Evolutionary conservation across 768 basidiomycete species (phyloP).

Genomic region (Fistulinella prunicolor): DNA sequence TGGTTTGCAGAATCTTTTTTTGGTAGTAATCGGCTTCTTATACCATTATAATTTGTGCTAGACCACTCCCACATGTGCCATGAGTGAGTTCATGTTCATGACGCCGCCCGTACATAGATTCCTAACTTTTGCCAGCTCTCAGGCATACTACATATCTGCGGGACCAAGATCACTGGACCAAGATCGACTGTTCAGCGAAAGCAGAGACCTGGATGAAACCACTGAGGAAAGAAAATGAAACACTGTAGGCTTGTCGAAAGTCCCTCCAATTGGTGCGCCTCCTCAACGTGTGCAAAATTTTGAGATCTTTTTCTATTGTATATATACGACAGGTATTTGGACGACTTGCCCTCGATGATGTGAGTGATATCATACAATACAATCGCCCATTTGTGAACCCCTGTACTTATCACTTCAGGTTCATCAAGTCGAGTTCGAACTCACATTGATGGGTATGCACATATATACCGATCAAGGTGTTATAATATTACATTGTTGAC

Average conservation of each 20-base stretch:
- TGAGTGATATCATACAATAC: slow-evolving; percentile 21
- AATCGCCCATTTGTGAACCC: neutral
- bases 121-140: slow-evolving; percentile 37
- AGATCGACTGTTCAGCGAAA: slow-evolving; percentile 59
- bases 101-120: neutral
- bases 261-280: slow-evolving; percentile 63
- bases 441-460: slow-evolving; percentile 72
- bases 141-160: slow-evolving; percentile 69
- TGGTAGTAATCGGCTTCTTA: slow-evolving; percentile 4
- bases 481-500: neutral
- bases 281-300: too few relatives aligned
- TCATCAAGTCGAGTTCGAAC: slow-evolving; percentile 63
- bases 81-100: slow-evolving; percentile 34
- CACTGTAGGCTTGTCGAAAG: slow-evolving; percentile 62
- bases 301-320: neutral
- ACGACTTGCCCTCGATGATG: slow-evolving; percentile 77
- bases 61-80: slow-evolving; percentile 61
- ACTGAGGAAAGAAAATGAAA: slow-evolving; percentile 57
- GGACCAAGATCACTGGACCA: slow-evolving; percentile 68
- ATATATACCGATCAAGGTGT: neutral
- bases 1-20: slow-evolving; percentile 37
- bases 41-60: slow-evolving; percentile 12
- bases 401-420: slow-evolving; percentile 52
- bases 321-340: slow-evolving; percentile 50
- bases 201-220: slow-evolving; percentile 77